Base-by-base conservation (phyloP, 2,329 filamentous ascomycete genomes). In the Pseudocercospora eumusae region DNA sequence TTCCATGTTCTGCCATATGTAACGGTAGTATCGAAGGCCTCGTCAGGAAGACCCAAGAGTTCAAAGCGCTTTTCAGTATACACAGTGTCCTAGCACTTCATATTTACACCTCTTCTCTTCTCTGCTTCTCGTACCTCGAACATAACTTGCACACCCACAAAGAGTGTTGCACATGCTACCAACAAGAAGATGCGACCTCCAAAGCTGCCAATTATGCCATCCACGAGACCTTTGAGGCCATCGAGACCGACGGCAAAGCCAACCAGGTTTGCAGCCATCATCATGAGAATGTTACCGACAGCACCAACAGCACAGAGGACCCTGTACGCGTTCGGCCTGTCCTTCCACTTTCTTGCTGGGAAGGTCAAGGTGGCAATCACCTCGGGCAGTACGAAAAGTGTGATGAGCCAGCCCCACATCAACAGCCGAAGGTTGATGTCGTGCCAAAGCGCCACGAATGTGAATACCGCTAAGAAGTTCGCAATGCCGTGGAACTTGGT, bases 361-460 rank as follows among this genome's bases (percentile, higher is more conserved):
- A 99, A 96, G 0, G 93, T 62, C 42, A 86, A 80, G 0, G 82
- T 81, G 0, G 87, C 92, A 7, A 90, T 79, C 69, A 93, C 85
- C 79, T 99, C 95, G 0, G 95, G 95, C 6, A 97, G 75, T 75
- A 99, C 91, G 77, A 99, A 99, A 23, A 98, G 79, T 0, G 96
- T 93, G 66, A 99, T 87, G 42, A 99, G 83, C 95, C 95, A 99
- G 27, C 95, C 93, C 95, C 95, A 99, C 75, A 96, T 89, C 31
- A 99, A 83, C 42, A 99, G 82, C 9, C 89, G 86, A 28, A 98
- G 84, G 77, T 96, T 89, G 72, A 99, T 96, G 71, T 99, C 95
- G 77, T 99, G 95, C 95, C 95, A 99, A 27, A 99, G 81, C 0
- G 95, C 96, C 23, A 99, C 95, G 71, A 99, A 99, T 0, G 92